These are phyloP conservation scores for Lactarius quietus DNA, from an alignment of 768 basidiomycete genomes.

Conservation along the genomic window DNA sequence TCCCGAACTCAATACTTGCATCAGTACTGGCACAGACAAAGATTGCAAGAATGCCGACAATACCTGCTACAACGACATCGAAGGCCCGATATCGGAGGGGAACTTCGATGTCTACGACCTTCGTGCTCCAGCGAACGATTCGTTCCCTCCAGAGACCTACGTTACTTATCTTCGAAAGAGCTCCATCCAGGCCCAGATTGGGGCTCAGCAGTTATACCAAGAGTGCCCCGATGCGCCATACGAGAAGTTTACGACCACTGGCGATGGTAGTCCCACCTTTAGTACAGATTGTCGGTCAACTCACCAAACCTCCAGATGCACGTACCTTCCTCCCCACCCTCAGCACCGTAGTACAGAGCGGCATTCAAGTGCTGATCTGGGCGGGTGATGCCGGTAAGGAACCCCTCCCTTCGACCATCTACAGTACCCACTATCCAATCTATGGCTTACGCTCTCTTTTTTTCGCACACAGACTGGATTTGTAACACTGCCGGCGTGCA, in stretches of 20 bases:
- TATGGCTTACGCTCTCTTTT: slow-evolving; percentile 38
- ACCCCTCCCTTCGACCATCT: neutral
- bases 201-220: slow-evolving; percentile 37
- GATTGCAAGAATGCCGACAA: slow-evolving; percentile 48
- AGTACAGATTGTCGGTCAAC: neutral
- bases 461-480: slow-evolving; percentile 44
- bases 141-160: slow-evolving; percentile 40
- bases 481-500: slow-evolving; percentile 46
- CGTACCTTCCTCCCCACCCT: neutral
- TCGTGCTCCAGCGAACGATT: slow-evolving; percentile 34
- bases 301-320: slow-evolving; percentile 31
- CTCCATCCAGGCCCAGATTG: slow-evolving; percentile 33
- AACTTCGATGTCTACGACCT: slow-evolving; percentile 48
- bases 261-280: slow-evolving; percentile 43
- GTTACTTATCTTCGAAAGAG: slow-evolving; percentile 22
- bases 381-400: slow-evolving; percentile 36
- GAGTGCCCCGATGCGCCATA: slow-evolving; percentile 36
- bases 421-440: too few species aligned
- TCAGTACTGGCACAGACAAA: slow-evolving; percentile 41
- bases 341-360: slow-evolving; percentile 1
- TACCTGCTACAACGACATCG: slow-evolving; percentile 45
- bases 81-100: slow-evolving; percentile 44
- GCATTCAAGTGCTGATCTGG: slow-evolving; percentile 47
- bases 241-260: slow-evolving; percentile 38
- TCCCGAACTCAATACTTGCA: slow-evolving; percentile 44